Evolutionary conservation across 805 yeast genomes (phyloP).

Genomic region (Kazachstania kunashirensis): DNA sequence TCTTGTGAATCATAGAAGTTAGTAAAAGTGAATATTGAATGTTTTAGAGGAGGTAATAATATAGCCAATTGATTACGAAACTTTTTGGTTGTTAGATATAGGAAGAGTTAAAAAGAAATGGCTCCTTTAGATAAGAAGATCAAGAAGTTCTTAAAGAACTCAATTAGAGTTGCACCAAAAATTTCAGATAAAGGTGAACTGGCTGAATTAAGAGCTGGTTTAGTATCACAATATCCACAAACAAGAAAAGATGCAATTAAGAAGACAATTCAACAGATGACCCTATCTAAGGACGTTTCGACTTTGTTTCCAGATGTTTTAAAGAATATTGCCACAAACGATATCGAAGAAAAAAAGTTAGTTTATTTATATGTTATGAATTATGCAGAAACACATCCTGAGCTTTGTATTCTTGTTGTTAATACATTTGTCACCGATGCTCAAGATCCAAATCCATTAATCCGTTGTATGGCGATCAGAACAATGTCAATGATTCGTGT

Average conservation of each 20-base stretch:
- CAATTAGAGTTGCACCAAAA: conserved; percentile 31
- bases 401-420: conserved; percentile 88
- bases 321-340: conserved; percentile 94
- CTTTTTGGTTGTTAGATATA: no score
- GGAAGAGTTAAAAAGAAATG: no score
- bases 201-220: conserved; percentile 80
- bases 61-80: no score
- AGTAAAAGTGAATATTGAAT: no score
- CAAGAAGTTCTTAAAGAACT: conserved; percentile 28
- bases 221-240: conserved; percentile 88
- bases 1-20: no score
- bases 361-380: conserved; percentile 93
- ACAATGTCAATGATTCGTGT: conserved; percentile 98
- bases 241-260: conserved; percentile 96
- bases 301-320: conserved; percentile 90
- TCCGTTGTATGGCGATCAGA: conserved; percentile 90
- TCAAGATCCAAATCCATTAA: conserved; percentile 92
- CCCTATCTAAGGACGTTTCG: conserved; percentile 93
- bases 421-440: conserved; percentile 93
- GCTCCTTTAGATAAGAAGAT: conserved; percentile 30
- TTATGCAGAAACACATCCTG: conserved; percentile 94
- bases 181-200: conserved; percentile 54
- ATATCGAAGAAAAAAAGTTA: conserved; percentile 89
- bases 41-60: no score
- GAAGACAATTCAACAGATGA: conserved; percentile 96